Conservation (phyloP, 352 stramenopile genomes). For the Aphanomyces cochlioides region DNA sequence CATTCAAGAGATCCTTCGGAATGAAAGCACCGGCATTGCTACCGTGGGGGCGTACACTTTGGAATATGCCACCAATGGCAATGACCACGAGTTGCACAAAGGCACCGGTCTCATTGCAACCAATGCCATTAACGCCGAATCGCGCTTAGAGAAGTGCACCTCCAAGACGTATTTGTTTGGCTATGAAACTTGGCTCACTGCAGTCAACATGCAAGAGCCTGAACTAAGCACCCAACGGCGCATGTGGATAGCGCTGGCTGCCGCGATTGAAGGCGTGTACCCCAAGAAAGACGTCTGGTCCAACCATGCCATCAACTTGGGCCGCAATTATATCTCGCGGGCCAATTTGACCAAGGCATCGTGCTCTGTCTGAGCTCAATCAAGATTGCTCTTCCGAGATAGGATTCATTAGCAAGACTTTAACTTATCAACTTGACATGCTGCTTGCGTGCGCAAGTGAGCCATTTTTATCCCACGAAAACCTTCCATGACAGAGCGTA, state of each 20-base stretch:
- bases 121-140: background rate
- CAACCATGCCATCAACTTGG: slow-evolving; percentile 4
- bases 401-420: no score
- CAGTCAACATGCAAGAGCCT: slow-evolving; percentile 22
- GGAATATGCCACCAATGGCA: background rate
- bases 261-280: background rate
- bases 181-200: slow-evolving; percentile 24
- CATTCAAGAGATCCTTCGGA: background rate
- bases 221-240: slow-evolving; percentile 1
- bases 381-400: no score
- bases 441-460: no score
- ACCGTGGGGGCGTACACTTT: background rate
- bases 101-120: background rate
- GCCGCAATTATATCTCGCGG: slow-evolving; percentile 14
- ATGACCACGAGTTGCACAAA: slow-evolving; percentile 20
- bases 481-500: no score
- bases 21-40: background rate
- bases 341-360: background rate
- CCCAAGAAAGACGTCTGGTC: slow-evolving; percentile 8
- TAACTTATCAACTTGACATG: no score
- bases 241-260: background rate
- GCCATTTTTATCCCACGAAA: no score
- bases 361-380: no score
- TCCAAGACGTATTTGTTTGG: slow-evolving; percentile 4
- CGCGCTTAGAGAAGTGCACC: background rate